Evolutionary conservation across 169 alveolate genomes (phyloP).

Genomic region (Cardiosporidium cionae): DNA sequence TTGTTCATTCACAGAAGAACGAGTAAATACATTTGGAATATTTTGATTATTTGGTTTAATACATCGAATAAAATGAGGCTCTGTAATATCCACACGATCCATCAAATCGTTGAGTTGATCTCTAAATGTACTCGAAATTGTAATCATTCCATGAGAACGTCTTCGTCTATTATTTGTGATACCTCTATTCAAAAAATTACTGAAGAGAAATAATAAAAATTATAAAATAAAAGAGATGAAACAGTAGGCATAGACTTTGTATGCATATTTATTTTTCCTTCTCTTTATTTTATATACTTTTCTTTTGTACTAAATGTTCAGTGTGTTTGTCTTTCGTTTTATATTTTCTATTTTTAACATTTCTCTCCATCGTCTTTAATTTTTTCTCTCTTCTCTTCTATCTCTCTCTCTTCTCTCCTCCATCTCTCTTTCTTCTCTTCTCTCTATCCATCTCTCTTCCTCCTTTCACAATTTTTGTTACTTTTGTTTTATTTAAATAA

Average conservation of each 20-base stretch:
- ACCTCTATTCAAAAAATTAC: too few species aligned
- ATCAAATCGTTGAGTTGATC: slow-evolving; percentile 80
- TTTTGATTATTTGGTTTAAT: slow-evolving; percentile 80
- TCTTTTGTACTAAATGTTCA: too few species aligned
- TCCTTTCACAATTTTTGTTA: background rate
- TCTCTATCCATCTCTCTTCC: slow-evolving; percentile 3
- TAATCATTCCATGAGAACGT: slow-evolving; percentile 3
- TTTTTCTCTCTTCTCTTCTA: too few species aligned
- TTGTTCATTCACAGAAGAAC: slow-evolving; percentile 65
- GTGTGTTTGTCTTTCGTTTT: too few species aligned
- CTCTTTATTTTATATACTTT: too few species aligned
- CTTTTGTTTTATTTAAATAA: too few species aligned
- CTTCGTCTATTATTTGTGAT: background rate
- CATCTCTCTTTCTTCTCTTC: background rate
- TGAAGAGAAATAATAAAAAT: too few species aligned
- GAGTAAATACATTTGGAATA: slow-evolving; percentile 61
- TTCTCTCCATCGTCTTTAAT: too few species aligned
- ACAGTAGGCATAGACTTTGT: too few species aligned
- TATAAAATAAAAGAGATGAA: too few species aligned
- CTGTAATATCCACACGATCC: slow-evolving; percentile 62
- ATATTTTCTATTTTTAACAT: too few species aligned
- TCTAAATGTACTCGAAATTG: slow-evolving; percentile 81
- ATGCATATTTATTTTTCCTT: too few species aligned
- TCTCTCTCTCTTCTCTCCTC: background rate
- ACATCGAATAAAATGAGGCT: slow-evolving; percentile 85